Percentiles rank a stretch among this genome's conserved stretches.
phyloP scores from a whole-genome alignment of 495 filamentous ascomycete species.

The Elaphomyces granulatus region DNA sequence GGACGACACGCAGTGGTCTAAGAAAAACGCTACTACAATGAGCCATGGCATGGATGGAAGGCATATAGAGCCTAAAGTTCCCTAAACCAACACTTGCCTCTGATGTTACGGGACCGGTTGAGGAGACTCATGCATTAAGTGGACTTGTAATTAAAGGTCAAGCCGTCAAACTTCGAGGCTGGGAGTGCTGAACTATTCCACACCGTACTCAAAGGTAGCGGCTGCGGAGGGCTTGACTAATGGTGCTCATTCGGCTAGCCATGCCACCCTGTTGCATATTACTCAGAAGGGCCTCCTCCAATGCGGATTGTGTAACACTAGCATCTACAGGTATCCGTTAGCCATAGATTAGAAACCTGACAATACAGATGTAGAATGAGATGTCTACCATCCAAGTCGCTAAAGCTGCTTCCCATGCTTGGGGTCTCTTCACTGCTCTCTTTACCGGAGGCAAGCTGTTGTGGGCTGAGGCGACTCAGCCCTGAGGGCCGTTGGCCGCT shows the following conservation, averaged over 20 bases:
- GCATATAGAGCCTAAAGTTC: no score
- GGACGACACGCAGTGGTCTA: no score
- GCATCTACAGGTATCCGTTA: conserved; percentile 43
- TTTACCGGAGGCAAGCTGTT: conserved; percentile 37
- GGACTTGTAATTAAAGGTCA: no score
- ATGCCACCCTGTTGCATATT: conserved; percentile 74
- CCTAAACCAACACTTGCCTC: no score
- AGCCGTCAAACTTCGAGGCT: no score
- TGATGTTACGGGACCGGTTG: no score
- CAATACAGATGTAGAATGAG: not conserved
- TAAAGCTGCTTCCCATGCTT: conserved; percentile 97
- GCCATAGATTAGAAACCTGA: no score
- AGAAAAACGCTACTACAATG: no score
- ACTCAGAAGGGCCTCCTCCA: conserved; percentile 87
- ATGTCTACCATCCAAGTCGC: conserved; percentile 79
- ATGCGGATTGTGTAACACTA: conserved; percentile 82
- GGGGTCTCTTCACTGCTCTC: conserved; percentile 77
- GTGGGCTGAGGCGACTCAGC: conserved; percentile 41
- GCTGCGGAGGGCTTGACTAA: conserved; percentile 52
- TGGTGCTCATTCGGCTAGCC: conserved; percentile 79
- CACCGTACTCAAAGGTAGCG: conserved; percentile 24
- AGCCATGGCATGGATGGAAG: no score
- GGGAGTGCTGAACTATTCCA: no score
- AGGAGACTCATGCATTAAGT: no score
- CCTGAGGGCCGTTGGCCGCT: conserved; percentile 45